Percentiles rank a stretch among this genome's conserved stretches.
Conservation (phyloP, 805 yeast species). For the Clavispora carvajalis region DNA sequence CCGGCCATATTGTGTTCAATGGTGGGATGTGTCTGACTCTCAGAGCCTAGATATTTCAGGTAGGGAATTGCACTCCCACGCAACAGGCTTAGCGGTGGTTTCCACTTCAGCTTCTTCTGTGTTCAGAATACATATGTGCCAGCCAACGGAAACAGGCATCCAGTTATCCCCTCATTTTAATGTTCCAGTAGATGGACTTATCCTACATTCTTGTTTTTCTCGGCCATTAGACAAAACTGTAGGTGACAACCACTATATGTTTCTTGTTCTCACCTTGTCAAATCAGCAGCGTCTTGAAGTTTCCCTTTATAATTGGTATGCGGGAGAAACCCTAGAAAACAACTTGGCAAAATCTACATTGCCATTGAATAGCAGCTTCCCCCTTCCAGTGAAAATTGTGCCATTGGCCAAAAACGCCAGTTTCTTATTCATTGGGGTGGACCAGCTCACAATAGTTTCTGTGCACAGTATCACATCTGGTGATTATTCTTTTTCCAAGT, state of each 20-base stretch:
- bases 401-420: constrained; percentile 33
- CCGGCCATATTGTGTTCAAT: constrained; percentile 44
- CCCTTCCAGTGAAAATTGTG: constrained; percentile 38
- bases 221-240: constrained; percentile 24
- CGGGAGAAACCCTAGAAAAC: constrained; percentile 26
- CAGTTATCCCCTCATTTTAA: constrained; percentile 35
- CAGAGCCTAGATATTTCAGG: constrained; percentile 20
- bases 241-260: constrained; percentile 25
- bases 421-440: constrained; percentile 35
- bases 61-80: constrained; percentile 27
- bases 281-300: constrained; percentile 31
- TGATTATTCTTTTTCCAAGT: constrained; percentile 29
- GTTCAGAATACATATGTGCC: constrained; percentile 35
- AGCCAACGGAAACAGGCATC: constrained; percentile 32
- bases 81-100: constrained; percentile 35
- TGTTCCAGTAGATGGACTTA: constrained; percentile 35
- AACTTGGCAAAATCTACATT: constrained; percentile 32
- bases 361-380: constrained; percentile 36
- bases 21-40: constrained; percentile 37
- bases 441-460: constrained; percentile 30
- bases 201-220: constrained; percentile 40
- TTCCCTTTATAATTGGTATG: constrained; percentile 38
- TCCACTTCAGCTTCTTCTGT: constrained; percentile 31
- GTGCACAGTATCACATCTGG: constrained; percentile 46
- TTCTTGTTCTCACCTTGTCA: constrained; percentile 34